Base-by-base conservation (phyloP, 2,329 filamentous ascomycete genomes). In the Alternaria panax region DNA sequence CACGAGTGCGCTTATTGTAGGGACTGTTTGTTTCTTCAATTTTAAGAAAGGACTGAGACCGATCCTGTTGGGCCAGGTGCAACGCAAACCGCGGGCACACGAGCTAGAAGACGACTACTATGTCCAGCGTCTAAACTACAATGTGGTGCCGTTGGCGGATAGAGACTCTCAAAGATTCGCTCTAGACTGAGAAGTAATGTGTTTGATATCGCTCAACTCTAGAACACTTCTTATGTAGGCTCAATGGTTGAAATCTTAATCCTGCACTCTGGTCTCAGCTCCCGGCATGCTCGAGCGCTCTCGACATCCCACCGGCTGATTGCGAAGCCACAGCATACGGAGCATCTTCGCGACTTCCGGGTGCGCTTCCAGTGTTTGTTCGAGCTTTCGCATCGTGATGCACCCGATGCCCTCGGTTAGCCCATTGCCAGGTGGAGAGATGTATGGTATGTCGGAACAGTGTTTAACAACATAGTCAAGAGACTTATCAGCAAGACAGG, bases 21-120 rank as follows among this genome's bases (percentile, higher is more conserved):
- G 61, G 40, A 14, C 52, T 54, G 2, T 67, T 7, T 72, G 70
- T 59, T 40, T 68, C 2, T 22, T 53, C 7, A 72, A 71, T 22
- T 73, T 73, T 36, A 45, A 54, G 3, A 68, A 71, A 9, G 70
- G 70, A 0, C 38, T 73, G 22, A 63, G 64, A 42, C 67, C 68
- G 8, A 45, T 72, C 7, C 54, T 72, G n/a, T 40, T 53, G 11
- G 59, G 20, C 32, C 60, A 25, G 53, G 51, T 55, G 51, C 55
- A 62, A 46, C 63, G 25, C 27, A 60, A 46, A 30, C 42, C 18
- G 18, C 58, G 18, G 30, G 58, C 28, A n/a, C 59, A 38, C 57
- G 42, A 54, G 42, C 42, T 59, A 2, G 56, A 59, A 14, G 51
- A 54, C 5, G 56, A 54, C 4, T 59, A 59, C 11, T 59, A 59